Evolutionary conservation across 331 rosid genomes (phyloP), one percentile per base, ranked within the genome.

Genomic region (Spiraea crenata): DNA sequence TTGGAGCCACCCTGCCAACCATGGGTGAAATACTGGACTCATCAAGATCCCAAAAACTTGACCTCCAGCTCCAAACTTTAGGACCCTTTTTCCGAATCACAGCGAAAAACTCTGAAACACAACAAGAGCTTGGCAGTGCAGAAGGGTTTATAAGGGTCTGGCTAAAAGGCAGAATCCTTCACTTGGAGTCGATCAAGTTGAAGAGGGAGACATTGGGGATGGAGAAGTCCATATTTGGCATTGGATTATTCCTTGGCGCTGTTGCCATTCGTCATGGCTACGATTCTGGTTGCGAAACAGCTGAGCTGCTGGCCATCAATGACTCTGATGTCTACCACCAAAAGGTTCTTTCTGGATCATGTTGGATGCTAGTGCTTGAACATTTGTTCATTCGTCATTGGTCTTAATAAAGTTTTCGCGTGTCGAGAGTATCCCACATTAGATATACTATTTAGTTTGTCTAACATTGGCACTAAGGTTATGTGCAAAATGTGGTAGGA

Each of bases 71-170:
- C 48, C 87, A 82, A 85, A 87, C 90, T 3, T 7, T 90, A 6
- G 98, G 97, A 44, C 98, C 97, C 67, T 93, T 93, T 66, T 90
- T 88, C 89, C 84, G 92, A 83, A 89, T 93, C 85, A 88, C 89
- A 0, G 98, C 95, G 56, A 87, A 42, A 62, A 90, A 85, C 79
- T 42, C 78, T 76, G 85, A 69, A 59, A 82, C 87, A 0, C 47
- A 80, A 14, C 71, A 44, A 3, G 97, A 93, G 77, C 71, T 93
- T 17, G 97, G 98, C 44, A 88, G 46, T 66, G 98, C 98, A 0
- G 96, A 93, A 68, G 96, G 98, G 1, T 13, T 93, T 40, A 44
- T 88, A 38, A 84, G 96, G 80, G 46, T 85, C 3, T 90, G 97
- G 96, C 7, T 87, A 0, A 63, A 76, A 19, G 86, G 90, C 71